Percentiles rank a stretch among this genome's conserved stretches.
phyloP scores from a whole-genome alignment of 108 stramenopile genomes.

The Licmophora abbreviata region DNA sequence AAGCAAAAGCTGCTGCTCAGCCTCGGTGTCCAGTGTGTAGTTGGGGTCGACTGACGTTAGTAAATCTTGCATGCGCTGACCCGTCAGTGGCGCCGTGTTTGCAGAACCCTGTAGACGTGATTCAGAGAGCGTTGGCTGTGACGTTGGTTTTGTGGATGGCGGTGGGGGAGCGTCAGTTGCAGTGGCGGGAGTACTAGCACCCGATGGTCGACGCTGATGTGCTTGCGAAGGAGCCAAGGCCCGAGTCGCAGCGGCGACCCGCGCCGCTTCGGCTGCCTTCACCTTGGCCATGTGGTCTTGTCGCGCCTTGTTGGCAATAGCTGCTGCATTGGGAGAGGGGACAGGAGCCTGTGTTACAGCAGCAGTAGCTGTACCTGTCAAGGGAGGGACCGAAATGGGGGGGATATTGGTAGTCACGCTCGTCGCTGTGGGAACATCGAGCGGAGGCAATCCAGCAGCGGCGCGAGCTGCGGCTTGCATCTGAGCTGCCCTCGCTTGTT shows the following conservation, averaged over 20 bases:
- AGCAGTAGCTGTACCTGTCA: conserved; percentile 4
- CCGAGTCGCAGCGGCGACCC: not conserved
- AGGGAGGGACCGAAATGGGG: conserved; percentile 16
- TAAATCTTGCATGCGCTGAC: conserved; percentile 48
- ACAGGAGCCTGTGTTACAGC: not conserved
- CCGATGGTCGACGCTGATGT: not conserved
- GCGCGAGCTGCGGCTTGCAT: conserved; percentile 42
- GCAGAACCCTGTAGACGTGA: conserved; percentile 20
- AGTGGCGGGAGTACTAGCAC: not conserved
- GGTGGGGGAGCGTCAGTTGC: not conserved
- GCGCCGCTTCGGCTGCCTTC: conserved; percentile 2
- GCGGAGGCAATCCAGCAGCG: conserved; percentile 43
- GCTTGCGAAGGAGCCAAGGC: not conserved
- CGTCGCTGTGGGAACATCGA: conserved; percentile 30
- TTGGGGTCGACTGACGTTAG: conserved; percentile 63
- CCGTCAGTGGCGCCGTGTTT: conserved; percentile 56
- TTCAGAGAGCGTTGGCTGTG: not conserved
- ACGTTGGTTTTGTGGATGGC: not conserved
- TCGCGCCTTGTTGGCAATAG: conserved; percentile 6
- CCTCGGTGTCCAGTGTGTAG: conserved; percentile 59
- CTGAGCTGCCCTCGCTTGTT: conserved; percentile 9
- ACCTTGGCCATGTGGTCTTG: conserved; percentile 3
- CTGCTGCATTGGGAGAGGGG: not conserved
- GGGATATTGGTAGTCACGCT: conserved; percentile 24
- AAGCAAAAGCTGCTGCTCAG: conserved; percentile 66